Conservation (phyloP, 768 basidiomycete species). For the Rhizopogon vinicolor region DNA sequence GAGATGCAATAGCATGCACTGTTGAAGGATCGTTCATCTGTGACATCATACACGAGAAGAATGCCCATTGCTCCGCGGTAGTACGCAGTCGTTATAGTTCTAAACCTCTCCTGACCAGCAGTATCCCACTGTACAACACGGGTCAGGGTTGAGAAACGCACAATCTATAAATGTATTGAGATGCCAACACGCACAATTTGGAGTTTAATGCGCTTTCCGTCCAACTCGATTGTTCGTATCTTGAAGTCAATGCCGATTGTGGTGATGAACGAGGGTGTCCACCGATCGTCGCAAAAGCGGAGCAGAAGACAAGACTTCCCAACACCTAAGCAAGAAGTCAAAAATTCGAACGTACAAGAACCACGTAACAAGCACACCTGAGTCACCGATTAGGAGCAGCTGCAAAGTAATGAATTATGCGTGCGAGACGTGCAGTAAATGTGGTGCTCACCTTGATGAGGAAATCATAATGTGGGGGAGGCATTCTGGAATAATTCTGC, state of each 20-base stretch:
- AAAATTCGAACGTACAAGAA: constrained; percentile 3
- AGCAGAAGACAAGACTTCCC: constrained; percentile 95
- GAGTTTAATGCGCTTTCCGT: constrained; percentile 97
- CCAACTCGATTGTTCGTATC: constrained; percentile 97
- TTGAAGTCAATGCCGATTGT: constrained; percentile 99
- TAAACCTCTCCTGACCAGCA: constrained; percentile 96
- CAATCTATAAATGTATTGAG: constrained; percentile 20
- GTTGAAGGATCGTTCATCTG: constrained; percentile 91
- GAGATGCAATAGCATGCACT: constrained; percentile 53
- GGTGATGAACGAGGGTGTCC: constrained; percentile 99
- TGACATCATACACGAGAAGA: constrained; percentile 96
- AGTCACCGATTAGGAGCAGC: constrained; percentile 94
- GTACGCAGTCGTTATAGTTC: constrained; percentile 98
- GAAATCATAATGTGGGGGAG: constrained; percentile 95
- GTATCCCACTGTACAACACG: constrained; percentile 83
- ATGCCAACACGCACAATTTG: constrained; percentile 51
- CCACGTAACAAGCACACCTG: constrained; percentile 45
- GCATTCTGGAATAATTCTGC: constrained; percentile 54
- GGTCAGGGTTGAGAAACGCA: constrained; percentile 23
- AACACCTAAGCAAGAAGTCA: constrained; percentile 53
- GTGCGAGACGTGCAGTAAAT: too few species aligned
- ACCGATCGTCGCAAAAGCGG: constrained; percentile 98
- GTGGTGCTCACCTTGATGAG: constrained; percentile 83
- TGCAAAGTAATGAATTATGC: constrained; percentile 5
- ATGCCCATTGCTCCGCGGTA: constrained; percentile 99